Base-by-base conservation (phyloP, 129 eudicot species). In the Flaveria bidentis region DNA sequence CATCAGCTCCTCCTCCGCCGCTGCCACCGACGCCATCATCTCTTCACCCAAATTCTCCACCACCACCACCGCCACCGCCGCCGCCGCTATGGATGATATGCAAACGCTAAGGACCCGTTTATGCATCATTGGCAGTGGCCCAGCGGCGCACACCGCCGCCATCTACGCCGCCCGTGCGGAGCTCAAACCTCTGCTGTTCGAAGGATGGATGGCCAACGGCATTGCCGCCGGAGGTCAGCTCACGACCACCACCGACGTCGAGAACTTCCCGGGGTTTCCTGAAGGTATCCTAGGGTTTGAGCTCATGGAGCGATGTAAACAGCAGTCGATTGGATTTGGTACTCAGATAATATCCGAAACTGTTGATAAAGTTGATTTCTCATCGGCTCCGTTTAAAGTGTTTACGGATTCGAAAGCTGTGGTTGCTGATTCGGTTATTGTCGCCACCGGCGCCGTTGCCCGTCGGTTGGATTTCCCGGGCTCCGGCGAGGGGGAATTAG, bases 61-160 rank as follows among this genome's bases (percentile, higher is more conserved):
- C 53, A 9, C 36, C 36, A 30, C 82, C 68, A 16, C 50, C 13
- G 14, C 89, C 45, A 33, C 84, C 58, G 86, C 85, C 78, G 46
- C 86, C 65, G 58, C 85, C 45, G 84, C 83, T 82, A 92, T 82
- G 58, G 82, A 80, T 74, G 83, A 74, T 23, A 76, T 69, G 52
- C 73, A 80, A 58, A 75, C 84, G 66, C 86, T 87, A 4, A 86
- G 80, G 22, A 91, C 97, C n/a, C 86, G 84, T 14, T 82, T 95
- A 62, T 95, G 99, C 74, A 95, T 95, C 66, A 86, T 95, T 65
- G 99, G 99, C 1, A 89, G 96, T 2, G 99, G 99, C 26, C 99
- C 99, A 0, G 99, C 99, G 0, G 99, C 94, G 26, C 99, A 95
- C 79, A 91, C 99, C 6, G 99, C 99, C 39, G 99, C 99, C 62